Base-by-base conservation (phyloP, 2,329 filamentous ascomycete genomes). In the Fusarium falciforme region DNA sequence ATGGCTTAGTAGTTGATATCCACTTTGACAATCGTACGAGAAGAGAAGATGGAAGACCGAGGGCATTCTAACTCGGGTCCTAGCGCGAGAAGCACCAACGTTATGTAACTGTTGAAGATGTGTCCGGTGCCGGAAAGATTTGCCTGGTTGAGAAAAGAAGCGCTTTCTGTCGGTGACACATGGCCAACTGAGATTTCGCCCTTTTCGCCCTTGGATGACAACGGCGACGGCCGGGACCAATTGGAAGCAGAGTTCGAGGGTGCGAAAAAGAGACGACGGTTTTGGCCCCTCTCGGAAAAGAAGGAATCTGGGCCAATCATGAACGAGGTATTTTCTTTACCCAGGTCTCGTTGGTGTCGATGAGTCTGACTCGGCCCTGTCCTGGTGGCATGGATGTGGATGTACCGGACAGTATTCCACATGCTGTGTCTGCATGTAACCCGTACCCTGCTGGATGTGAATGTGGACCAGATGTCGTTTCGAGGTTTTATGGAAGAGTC, bases 261-360 rank as follows among this genome's bases (percentile, higher is more conserved):
- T 47, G 20, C 20, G 17, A 29, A 42, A 29, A 49, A 35, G n/a
- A 38, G 55, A 52, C 47, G 47, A 52, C 47, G 55, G 22, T 25
- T 38, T 35, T 54, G 60, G 42, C 40, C 31, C 60, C 44, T 54
- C 36, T 38, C 47, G 36, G 54, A 59, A 42, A 22, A 12, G 29
- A 38, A 59, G 17, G 61, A 17, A 16, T 25, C 31, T 35, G 22
- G 22, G 12, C 76, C 76, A 77, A 77, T 77, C 38, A 67, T 17
- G 27, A 40, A 31, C 33, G 27, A 70, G 64, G 72, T 78, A 78
- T 77, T 78, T 76, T 59, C 68, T 67, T 66, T 66, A 64, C 66
- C 20, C 54, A 58, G 54, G 54, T 36, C 54, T 38, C 54, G 20
- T 29, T 25, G 47, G 61, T 54, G 68, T 72, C 57, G 66, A 59